Evolutionary conservation across 1,284 basidiomycete genomes (phyloP), one percentile per base, ranked within the genome.

Genomic region (Sphagnurus paluster): DNA sequence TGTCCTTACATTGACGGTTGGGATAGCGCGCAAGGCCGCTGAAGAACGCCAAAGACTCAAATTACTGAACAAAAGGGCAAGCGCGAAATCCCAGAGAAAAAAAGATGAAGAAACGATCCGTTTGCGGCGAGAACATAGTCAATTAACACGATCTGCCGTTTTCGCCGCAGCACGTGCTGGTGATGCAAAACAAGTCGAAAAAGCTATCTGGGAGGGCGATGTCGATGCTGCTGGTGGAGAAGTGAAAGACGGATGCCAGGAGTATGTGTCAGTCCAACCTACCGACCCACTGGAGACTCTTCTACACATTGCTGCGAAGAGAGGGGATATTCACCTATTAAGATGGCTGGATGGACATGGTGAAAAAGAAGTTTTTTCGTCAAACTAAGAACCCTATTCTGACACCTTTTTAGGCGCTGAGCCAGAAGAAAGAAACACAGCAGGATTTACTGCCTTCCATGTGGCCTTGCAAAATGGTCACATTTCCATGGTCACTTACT

Each of bases 201-300:
- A 77, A 50, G 79, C 77, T 24, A 63, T 88, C 13, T 87, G 77
- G 76, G 83, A 87, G 65, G 74, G 84, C 39, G 67, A 70, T 21
- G 82, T 88, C 42, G 84, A 87, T 63, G 80, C 83, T 38, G 70
- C 78, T 14, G 85, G 84, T 26, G 82, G 83, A 20, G 86, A 89
- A 66, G 63, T 82, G 43, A 79, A 76, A 56, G 55, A 63, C 41
- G 79, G 79, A n/a, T 77, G 74, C 48, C 74, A 77, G 38, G 71
- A 67, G 33, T 79, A 80, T 53, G 71, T 79, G 42, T 63, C 69
- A 50, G 50, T 39, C 8, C 54, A 54, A 11, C 80, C 81, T 5
- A 56, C 68, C 41, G 84, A 87, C 62, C 68, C 68, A n/a, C 65
- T 69, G 49, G 79, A 89, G 62, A 85, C 86, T 24, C 67, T 90